Conservation (phyloP, 495 filamentous ascomycete genomes). For the Neurospora hispaniola region DNA sequence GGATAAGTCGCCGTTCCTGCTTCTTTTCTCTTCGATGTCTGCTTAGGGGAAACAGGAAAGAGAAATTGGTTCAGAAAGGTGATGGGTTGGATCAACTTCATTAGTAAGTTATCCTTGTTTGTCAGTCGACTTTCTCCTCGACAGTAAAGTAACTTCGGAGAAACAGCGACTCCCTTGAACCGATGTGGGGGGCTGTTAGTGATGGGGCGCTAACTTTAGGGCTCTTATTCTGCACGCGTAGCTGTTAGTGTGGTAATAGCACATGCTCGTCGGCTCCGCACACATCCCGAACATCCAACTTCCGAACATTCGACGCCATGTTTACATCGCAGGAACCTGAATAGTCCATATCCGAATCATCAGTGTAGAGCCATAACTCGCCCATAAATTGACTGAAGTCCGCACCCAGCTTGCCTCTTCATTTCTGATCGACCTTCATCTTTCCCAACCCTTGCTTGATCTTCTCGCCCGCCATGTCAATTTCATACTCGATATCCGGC, state of each 20-base stretch:
- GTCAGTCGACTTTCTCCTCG: not conserved
- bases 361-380: not conserved
- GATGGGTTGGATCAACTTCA: not conserved
- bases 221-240: not conserved
- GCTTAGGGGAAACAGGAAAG: not conserved
- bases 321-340: not conserved
- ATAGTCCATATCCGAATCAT: not conserved
- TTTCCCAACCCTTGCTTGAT: not conserved
- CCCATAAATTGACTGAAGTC: not conserved
- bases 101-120: not conserved
- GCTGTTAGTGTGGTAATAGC: not conserved
- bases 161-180: not conserved
- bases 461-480: constrained; percentile 32
- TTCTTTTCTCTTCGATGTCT: not conserved
- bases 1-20: not conserved
- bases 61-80: not conserved
- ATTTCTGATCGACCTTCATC: not conserved
- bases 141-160: not conserved
- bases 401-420: not conserved
- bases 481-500: constrained; percentile 35
- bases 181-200: not conserved
- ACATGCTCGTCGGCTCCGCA: not conserved
- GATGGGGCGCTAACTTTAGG: not conserved
- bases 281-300: not conserved
- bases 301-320: not conserved